Conservation (phyloP, 163 green algal species). For the Scenedesmus sp. region DNA sequence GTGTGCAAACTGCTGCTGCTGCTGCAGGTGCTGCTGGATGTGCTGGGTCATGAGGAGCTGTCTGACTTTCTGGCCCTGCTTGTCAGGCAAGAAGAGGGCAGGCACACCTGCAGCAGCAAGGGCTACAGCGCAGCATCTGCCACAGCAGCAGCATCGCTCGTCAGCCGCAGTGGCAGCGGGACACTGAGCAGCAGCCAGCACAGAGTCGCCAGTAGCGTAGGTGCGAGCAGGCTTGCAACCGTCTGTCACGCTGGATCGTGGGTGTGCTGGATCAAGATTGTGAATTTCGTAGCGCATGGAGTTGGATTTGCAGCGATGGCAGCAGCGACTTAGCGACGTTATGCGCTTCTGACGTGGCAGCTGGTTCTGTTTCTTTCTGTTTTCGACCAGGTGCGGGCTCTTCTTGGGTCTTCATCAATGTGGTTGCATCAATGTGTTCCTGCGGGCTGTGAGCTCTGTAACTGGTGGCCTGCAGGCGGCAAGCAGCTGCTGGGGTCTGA, state of each 20-base stretch:
- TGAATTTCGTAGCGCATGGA: background rate
- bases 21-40: conserved; percentile 38
- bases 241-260: background rate
- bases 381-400: too few species aligned
- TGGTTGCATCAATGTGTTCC: background rate
- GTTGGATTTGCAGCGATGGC: background rate
- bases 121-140: background rate
- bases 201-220: background rate
- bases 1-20: background rate
- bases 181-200: background rate
- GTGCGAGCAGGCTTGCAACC: background rate
- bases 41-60: conserved; percentile 40
- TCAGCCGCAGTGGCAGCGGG: background rate
- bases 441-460: too few species aligned
- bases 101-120: conserved; percentile 6
- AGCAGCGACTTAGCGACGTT: background rate
- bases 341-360: background rate
- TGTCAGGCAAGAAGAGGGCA: background rate
- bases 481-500: background rate
- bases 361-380: too few species aligned
- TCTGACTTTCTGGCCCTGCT: conserved; percentile 30
- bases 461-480: background rate
- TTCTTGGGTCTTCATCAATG: background rate
- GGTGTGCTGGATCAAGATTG: too few species aligned
- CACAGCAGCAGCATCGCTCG: background rate